Percentiles rank a stretch among this genome's conserved stretches.
These are phyloP conservation scores for Oryza glumipatula DNA, from an alignment of 176 grass and related monocot genomes.

Conservation along the genomic window DNA sequence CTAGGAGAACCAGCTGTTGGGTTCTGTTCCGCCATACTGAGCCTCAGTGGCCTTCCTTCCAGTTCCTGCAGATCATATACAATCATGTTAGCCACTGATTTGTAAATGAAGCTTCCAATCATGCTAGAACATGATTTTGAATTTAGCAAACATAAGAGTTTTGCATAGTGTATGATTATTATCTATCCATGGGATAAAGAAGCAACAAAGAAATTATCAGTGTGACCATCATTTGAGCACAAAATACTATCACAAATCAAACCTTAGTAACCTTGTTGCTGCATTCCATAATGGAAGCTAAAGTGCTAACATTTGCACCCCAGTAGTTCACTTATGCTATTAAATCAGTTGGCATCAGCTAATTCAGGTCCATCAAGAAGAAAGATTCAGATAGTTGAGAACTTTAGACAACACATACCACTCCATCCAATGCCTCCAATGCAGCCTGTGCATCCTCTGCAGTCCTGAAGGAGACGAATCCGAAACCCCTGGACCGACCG, in stretches of 20 bases:
- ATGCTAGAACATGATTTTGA: background rate
- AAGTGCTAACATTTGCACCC: background rate
- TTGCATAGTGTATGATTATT: background rate
- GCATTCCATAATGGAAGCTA: background rate
- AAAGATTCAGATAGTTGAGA: background rate
- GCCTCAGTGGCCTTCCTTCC: slow-evolving; percentile 79
- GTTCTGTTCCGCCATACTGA: slow-evolving; percentile 60
- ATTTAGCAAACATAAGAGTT: slow-evolving; percentile 4
- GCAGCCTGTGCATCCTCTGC: slow-evolving; percentile 66
- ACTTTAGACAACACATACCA: slow-evolving; percentile 46
- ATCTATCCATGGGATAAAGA: background rate
- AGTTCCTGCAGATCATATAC: slow-evolving; percentile 58
- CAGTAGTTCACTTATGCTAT: background rate
- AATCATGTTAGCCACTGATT: slow-evolving; percentile 18
- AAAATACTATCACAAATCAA: slow-evolving; percentile 3
- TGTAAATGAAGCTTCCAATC: background rate
- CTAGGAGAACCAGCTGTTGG: slow-evolving; percentile 47
- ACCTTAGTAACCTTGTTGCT: background rate
- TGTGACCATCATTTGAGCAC: background rate
- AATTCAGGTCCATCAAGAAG: background rate
- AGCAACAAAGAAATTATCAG: background rate
- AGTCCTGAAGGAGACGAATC: slow-evolving; percentile 77
- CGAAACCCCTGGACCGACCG: slow-evolving; percentile 77
- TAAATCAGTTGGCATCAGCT: background rate
- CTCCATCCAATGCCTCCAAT: slow-evolving; percentile 73